Evolutionary conservation across 2,329 filamentous ascomycete species (phyloP).

Genomic region (Dactylellina leptospora): DNA sequence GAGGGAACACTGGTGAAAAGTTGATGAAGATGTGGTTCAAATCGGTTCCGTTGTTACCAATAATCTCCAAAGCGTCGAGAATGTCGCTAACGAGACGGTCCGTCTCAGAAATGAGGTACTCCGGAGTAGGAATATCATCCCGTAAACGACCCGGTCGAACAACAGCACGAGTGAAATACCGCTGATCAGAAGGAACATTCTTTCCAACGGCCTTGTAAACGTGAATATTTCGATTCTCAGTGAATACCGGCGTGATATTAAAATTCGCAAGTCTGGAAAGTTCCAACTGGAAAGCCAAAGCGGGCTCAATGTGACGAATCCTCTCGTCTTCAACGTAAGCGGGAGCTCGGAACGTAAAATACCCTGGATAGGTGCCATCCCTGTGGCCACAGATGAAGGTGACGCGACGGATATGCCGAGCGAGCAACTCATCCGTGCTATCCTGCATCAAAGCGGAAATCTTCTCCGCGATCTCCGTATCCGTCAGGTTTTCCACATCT

Average conservation of each 20-base stretch:
- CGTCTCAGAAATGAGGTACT: slow-evolving; percentile 97
- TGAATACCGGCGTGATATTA: slow-evolving; percentile 97
- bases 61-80: slow-evolving; percentile 95
- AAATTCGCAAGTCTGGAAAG: slow-evolving; percentile 93
- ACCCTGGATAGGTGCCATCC: slow-evolving; percentile 92
- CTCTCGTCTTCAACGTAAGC: slow-evolving; percentile 88
- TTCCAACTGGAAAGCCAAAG: slow-evolving; percentile 97
- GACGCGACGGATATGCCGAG: slow-evolving; percentile 83
- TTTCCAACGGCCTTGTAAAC: slow-evolving; percentile 97
- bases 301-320: slow-evolving; percentile 96
- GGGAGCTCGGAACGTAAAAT: slow-evolving; percentile 98
- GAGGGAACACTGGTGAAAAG: slow-evolving; percentile 95
- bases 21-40: slow-evolving; percentile 99
- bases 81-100: slow-evolving; percentile 98
- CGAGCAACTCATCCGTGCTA: slow-evolving; percentile 82
- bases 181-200: slow-evolving; percentile 93
- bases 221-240: slow-evolving; percentile 98
- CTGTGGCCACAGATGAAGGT: slow-evolving; percentile 96
- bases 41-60: slow-evolving; percentile 98
- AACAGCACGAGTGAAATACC: slow-evolving; percentile 96
- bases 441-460: slow-evolving; percentile 79
- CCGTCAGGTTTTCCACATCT: slow-evolving; percentile 83
- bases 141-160: slow-evolving; percentile 92
- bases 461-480: slow-evolving; percentile 79
- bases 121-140: slow-evolving; percentile 97